These are phyloP conservation scores for Pyracantha coccinea DNA, from an alignment of 331 rosid species.

Conservation along the genomic window DNA sequence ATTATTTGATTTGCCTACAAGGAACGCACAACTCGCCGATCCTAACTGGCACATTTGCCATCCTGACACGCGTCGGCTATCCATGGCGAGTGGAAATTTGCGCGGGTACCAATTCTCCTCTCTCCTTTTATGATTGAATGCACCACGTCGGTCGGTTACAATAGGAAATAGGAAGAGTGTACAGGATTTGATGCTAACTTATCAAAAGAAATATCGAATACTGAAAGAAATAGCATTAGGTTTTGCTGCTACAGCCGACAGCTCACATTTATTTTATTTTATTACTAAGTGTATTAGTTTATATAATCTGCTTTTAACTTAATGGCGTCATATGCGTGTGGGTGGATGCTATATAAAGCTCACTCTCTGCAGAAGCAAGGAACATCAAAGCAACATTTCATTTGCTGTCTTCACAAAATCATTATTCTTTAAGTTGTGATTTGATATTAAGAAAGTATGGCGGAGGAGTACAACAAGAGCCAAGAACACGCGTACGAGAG, in stretches of 20 bases:
- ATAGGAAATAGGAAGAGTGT: not conserved
- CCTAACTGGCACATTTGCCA: not conserved
- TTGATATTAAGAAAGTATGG: constrained; percentile 29
- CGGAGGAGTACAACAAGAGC: constrained; percentile 52
- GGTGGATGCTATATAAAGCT: constrained; percentile 22
- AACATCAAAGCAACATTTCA: not conserved
- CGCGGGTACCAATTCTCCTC: not conserved
- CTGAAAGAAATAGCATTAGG: not conserved
- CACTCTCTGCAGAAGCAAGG: not conserved
- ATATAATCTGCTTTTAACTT: not conserved
- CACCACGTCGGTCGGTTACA: not conserved
- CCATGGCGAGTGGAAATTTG: not conserved
- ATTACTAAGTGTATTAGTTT: not conserved
- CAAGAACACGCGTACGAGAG: constrained; percentile 25
- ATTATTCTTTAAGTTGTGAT: not conserved
- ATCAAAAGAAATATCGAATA: not conserved
- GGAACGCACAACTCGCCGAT: not conserved
- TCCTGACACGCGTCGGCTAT: not conserved
- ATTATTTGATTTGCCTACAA: not conserved
- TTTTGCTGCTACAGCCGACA: not conserved
- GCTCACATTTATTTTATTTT: not conserved
- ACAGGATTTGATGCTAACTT: not conserved
- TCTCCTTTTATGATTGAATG: not conserved
- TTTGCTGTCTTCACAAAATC: not conserved
- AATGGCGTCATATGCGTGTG: constrained; percentile 42